Percentiles rank a stretch among this genome's conserved stretches.
Evolutionary conservation across 192 early-diverging fungal species (phyloP).

Genomic region (Chytriomyces confervae): DNA sequence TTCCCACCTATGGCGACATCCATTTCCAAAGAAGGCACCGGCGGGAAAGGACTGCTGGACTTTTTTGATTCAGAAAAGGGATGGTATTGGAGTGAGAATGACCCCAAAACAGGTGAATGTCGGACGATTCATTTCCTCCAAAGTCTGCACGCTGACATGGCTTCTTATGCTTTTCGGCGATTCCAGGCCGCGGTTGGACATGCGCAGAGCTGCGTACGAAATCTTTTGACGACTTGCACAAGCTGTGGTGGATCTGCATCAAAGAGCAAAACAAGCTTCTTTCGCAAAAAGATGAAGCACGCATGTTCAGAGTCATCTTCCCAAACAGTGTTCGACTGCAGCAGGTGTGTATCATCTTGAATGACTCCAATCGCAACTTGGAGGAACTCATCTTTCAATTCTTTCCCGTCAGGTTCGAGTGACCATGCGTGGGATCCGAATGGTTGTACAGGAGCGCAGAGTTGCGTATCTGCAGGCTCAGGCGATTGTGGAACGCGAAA

Average conservation of each 20-base stretch:
- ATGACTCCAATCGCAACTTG: conserved; percentile 8
- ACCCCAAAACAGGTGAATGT: conserved; percentile 45
- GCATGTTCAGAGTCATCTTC: conserved; percentile 54
- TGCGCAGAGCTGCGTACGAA: conserved; percentile 88
- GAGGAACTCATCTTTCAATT: not conserved
- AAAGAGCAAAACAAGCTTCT: conserved; percentile 60
- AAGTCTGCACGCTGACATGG: not conserved
- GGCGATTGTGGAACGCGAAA: conserved; percentile 40
- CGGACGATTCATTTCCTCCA: not conserved
- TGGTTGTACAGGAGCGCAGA: conserved; percentile 59
- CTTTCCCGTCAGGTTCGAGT: conserved; percentile 45
- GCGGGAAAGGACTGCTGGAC: conserved; percentile 48
- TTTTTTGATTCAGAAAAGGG: conserved; percentile 58
- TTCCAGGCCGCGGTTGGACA: conserved; percentile 83
- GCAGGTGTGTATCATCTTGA: conserved; percentile 31
- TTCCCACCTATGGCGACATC: conserved; percentile 13
- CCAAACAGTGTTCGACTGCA: conserved; percentile 49
- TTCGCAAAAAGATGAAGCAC: conserved; percentile 56
- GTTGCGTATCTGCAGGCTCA: conserved; percentile 53
- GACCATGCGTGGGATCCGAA: conserved; percentile 59
- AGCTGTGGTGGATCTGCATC: conserved; percentile 83
- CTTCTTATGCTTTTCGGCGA: not conserved
- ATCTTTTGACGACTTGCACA: conserved; percentile 96
- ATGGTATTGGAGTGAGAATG: conserved; percentile 53
- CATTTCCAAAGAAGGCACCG: not conserved